Conservation (phyloP, 2,329 filamentous ascomycete species). For the Zymoseptoria brevis region DNA sequence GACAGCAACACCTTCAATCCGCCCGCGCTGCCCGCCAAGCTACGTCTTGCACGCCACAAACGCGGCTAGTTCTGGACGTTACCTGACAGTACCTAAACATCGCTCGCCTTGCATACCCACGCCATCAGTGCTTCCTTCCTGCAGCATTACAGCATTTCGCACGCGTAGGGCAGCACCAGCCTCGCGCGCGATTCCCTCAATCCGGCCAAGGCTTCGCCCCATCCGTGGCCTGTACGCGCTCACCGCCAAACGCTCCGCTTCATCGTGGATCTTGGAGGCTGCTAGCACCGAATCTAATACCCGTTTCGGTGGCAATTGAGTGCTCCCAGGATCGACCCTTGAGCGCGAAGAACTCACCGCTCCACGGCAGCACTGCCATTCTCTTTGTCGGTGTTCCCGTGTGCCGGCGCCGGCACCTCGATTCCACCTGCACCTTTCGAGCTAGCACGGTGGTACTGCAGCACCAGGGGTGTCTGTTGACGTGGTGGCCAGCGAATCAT, state of each 20-base stretch:
- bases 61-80: background rate
- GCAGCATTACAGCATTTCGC: background rate
- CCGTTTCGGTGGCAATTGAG: conserved; percentile 6
- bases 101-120: background rate
- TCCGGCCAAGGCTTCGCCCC: conserved; percentile 1
- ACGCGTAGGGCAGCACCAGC: background rate
- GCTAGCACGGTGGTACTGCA: conserved; percentile 18
- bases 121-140: background rate
- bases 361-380: conserved; percentile 14
- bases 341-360: conserved; percentile 16
- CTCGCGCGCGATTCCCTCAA: background rate
- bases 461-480: conserved; percentile 18
- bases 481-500: conserved; percentile 26
- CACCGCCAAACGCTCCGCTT: background rate
- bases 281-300: background rate
- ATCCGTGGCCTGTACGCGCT: conserved; percentile 1
- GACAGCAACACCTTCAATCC: background rate
- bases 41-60: conserved; percentile 1
- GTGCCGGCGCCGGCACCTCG: conserved; percentile 19
- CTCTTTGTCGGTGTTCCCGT: conserved; percentile 5
- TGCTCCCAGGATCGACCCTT: conserved; percentile 9
- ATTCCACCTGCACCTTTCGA: conserved; percentile 16
- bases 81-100: background rate
- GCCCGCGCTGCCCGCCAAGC: background rate
- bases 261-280: background rate